Conservation (phyloP, 2,329 filamentous ascomycete species). For the Microsporum audouinii region DNA sequence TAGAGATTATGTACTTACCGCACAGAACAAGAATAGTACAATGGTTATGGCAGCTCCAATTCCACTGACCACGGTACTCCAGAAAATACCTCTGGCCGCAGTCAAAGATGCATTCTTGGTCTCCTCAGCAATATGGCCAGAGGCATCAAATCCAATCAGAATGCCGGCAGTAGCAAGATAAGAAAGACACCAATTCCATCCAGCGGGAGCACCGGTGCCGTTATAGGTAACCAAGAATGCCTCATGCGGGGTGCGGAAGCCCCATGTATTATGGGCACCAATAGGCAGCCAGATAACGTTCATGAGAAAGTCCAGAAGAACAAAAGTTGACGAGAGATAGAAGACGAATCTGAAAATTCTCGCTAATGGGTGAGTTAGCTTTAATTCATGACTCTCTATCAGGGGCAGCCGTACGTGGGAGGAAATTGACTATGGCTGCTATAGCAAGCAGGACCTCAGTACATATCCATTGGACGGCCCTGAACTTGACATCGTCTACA, state of each 20-base stretch:
- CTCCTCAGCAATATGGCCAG: constrained; percentile 50
- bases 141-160: constrained; percentile 51
- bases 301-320: constrained; percentile 47
- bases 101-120: constrained; percentile 47
- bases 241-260: constrained; percentile 48
- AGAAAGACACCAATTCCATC: constrained; percentile 54
- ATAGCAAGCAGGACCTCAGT: constrained; percentile 42
- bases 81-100: constrained; percentile 51
- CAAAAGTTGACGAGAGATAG: constrained; percentile 39
- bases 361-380: constrained; percentile 20
- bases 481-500: constrained; percentile 43
- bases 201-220: constrained; percentile 43
- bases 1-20: constrained; percentile 26
- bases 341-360: constrained; percentile 42
- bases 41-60: constrained; percentile 46
- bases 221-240: constrained; percentile 53
- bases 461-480: constrained; percentile 51
- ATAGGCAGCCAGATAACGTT: constrained; percentile 53
- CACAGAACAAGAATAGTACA: constrained; percentile 50
- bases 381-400: too few species aligned
- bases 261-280: constrained; percentile 43
- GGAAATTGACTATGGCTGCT: constrained; percentile 41
- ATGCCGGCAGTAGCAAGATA: constrained; percentile 51
- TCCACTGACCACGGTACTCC: constrained; percentile 47
- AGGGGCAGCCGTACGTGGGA: constrained; percentile 35